A percentile compares a stretch with the other conserved stretches of the same genome.
phyloP scores from a whole-genome alignment of 306 rosid genomes.

The Amphicarpaea edgeworthii region DNA sequence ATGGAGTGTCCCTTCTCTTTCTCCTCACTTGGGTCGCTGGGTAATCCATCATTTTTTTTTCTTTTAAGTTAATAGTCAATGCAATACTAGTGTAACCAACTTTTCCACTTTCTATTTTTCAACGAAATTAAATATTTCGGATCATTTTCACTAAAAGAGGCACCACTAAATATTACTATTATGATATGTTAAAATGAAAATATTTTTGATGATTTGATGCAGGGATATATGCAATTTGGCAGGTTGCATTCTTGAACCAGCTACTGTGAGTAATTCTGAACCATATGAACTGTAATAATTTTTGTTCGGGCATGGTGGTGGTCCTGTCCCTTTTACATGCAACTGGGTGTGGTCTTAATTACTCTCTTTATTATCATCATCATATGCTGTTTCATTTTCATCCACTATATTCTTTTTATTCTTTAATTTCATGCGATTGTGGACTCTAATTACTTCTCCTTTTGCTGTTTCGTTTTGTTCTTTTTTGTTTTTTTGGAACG shows the following conservation, averaged over 20 bases:
- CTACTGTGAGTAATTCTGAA: constrained; percentile 71
- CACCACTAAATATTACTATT: not conserved
- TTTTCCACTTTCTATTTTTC: not conserved
- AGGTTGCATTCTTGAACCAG: constrained; percentile 92
- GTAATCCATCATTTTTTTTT: constrained; percentile 43
- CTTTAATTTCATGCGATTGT: not conserved
- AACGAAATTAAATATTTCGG: not conserved
- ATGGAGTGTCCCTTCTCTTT: constrained; percentile 84
- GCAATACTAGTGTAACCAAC: not conserved
- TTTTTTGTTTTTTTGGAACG: not conserved
- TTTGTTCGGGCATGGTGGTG: constrained; percentile 50
- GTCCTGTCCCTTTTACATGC: not conserved
- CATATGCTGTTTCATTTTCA: not conserved
- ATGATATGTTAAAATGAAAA: no score
- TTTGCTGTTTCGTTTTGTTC: not conserved
- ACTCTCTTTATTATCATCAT: constrained; percentile 4
- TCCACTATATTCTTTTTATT: not conserved
- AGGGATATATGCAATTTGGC: constrained; percentile 80
- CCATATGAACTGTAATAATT: not conserved
- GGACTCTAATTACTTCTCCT: constrained; percentile 26
- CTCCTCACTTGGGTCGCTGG: constrained; percentile 95
- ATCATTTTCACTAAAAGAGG: not conserved
- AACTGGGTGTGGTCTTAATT: constrained; percentile 39
- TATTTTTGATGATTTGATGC: constrained; percentile 31
- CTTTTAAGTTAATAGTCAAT: not conserved